phyloP scores from a whole-genome alignment of 2,329 filamentous ascomycete species.

The Sclerotinia spermophila region DNA sequence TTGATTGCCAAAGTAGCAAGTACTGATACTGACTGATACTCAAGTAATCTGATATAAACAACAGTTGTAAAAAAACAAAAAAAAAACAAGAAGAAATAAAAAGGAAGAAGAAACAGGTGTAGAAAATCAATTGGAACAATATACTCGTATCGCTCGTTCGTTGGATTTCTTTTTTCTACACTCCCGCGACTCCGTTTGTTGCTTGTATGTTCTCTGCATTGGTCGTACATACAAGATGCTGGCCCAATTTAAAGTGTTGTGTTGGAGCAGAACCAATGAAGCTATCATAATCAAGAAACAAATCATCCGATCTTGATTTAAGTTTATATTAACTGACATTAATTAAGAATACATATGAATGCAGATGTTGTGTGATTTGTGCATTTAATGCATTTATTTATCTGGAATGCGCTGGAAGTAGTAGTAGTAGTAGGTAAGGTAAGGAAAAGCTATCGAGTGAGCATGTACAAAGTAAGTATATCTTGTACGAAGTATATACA shows the following conservation, averaged over 20 bases:
- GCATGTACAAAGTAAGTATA: no score
- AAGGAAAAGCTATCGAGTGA: background rate
- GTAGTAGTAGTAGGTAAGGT: background rate
- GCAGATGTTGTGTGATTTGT: background rate
- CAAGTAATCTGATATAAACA: background rate
- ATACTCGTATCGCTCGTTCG: background rate
- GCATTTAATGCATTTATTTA: background rate
- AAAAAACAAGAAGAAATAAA: background rate
- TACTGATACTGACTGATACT: background rate
- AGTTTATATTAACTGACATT: background rate
- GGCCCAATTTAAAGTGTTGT: background rate
- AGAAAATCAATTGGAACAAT: slow-evolving; percentile 4
- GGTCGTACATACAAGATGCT: background rate
- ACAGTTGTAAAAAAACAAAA: background rate
- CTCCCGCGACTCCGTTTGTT: background rate
- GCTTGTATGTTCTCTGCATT: background rate
- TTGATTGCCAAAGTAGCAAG: background rate
- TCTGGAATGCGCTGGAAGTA: background rate
- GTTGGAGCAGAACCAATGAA: background rate
- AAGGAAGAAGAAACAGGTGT: background rate
- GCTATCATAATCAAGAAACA: background rate
- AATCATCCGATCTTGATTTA: background rate
- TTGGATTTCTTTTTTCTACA: background rate
- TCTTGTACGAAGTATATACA: background rate
- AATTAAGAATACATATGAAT: background rate